phyloP scores from a whole-genome alignment of 1,284 basidiomycete species.

The Pisolithus thermaeus region DNA sequence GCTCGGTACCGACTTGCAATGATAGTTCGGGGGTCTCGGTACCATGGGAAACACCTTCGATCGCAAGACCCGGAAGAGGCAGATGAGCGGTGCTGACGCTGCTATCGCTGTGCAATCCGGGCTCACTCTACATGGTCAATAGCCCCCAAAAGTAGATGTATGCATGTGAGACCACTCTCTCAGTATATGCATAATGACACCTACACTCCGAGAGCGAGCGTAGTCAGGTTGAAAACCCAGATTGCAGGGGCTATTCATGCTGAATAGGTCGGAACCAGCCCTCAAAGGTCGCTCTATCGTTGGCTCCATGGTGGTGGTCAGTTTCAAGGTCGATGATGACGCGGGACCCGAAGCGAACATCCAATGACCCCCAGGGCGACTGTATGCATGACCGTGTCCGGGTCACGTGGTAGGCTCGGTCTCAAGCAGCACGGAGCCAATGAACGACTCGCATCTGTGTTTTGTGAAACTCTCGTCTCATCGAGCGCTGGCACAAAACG shows the following conservation, averaged over 20 bases:
- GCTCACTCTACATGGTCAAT: background rate
- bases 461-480: too few species aligned
- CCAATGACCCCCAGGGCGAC: too few species aligned
- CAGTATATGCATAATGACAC: background rate
- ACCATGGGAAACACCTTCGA: background rate
- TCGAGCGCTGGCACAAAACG: too few species aligned
- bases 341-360: too few species aligned
- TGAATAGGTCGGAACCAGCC: too few species aligned
- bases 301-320: too few species aligned
- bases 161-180: background rate
- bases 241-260: background rate
- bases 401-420: too few species aligned
- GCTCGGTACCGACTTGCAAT: background rate
- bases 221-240: background rate
- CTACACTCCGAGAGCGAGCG: background rate
- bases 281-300: too few species aligned
- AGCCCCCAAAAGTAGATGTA: background rate
- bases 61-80: background rate
- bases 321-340: too few species aligned
- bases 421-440: too few species aligned
- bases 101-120: background rate
- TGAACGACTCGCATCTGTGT: too few species aligned
- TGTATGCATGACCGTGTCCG: too few species aligned
- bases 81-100: background rate
- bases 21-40: background rate